phyloP scores from a whole-genome alignment of 2,329 filamentous ascomycete genomes.

The Hymenoscyphus linearis region DNA sequence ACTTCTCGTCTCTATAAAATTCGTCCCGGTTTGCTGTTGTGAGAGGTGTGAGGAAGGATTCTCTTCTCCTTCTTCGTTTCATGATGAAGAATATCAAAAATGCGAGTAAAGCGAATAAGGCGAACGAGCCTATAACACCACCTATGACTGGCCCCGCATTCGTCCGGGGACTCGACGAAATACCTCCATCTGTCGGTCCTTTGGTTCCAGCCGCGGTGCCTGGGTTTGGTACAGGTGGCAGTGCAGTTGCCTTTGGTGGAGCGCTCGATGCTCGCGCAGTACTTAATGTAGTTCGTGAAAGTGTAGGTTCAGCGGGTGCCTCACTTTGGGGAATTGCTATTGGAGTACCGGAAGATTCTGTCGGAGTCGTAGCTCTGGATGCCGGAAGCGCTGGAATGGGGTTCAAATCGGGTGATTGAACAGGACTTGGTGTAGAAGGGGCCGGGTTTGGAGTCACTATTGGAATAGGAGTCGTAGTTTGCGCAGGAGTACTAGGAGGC shows the following conservation, averaged over 20 bases:
- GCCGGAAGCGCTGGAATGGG: constrained; percentile 17
- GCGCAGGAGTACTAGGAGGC: constrained; percentile 4
- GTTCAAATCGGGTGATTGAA: not conserved
- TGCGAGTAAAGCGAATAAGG: constrained; percentile 24
- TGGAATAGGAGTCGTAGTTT: not conserved
- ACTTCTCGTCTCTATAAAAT: constrained; percentile 24
- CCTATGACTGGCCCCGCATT: constrained; percentile 26
- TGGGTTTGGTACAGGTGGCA: constrained; percentile 8
- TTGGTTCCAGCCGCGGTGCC: constrained; percentile 11
- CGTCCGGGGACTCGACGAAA: constrained; percentile 17
- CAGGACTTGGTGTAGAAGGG: constrained; percentile 7
- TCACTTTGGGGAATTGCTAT: constrained; percentile 25
- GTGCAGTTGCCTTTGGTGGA: not conserved
- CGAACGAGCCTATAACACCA: constrained; percentile 27
- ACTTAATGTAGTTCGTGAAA: constrained; percentile 8
- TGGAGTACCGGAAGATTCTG: constrained; percentile 22
- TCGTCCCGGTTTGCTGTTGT: constrained; percentile 12
- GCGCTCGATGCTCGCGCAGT: not conserved
- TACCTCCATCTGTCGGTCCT: constrained; percentile 18
- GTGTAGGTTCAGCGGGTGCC: constrained; percentile 15
- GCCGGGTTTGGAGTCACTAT: not conserved
- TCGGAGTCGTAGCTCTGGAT: constrained; percentile 25
- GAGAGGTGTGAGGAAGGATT: constrained; percentile 27
- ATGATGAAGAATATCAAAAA: constrained; percentile 27
- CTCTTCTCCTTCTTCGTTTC: constrained; percentile 18